Evolutionary conservation across 139 green algal genomes (phyloP).

Genomic region (Choricystis sp.): DNA sequence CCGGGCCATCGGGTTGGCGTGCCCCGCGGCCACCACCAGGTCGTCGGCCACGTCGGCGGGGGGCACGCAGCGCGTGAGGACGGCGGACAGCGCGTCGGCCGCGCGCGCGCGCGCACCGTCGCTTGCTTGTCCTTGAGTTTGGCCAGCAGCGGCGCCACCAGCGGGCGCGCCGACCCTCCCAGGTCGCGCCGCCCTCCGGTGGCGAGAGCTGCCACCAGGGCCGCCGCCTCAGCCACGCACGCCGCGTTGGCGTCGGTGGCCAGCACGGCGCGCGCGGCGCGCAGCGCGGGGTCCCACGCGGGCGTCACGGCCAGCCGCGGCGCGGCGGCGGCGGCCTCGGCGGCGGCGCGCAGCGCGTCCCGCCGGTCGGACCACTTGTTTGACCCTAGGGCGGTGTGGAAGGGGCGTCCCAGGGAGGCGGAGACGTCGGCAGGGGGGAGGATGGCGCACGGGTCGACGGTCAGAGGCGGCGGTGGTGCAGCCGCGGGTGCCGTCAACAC

Average conservation of each 20-base stretch:
- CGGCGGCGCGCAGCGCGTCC: neutral
- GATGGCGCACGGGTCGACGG: neutral
- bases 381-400: neutral
- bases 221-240: neutral
- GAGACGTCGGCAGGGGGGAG: neutral
- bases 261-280: neutral
- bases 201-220: neutral
- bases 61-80: neutral
- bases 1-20: neutral
- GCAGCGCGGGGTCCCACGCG: neutral
- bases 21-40: neutral
- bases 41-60: neutral
- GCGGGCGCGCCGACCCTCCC: no score
- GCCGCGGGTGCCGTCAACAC: no score
- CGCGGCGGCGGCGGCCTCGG: no score
- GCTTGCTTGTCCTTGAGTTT: neutral
- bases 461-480: no score
- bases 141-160: neutral
- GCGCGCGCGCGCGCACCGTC: neutral
- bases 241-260: neutral
- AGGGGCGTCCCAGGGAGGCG: neutral
- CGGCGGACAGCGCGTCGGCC: neutral
- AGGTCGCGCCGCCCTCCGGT: neutral
- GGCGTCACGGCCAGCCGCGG: neutral
- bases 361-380: neutral